Evolutionary conservation across 2,329 filamentous ascomycete genomes (phyloP).

Genomic region (Colletotrichum lentis): DNA sequence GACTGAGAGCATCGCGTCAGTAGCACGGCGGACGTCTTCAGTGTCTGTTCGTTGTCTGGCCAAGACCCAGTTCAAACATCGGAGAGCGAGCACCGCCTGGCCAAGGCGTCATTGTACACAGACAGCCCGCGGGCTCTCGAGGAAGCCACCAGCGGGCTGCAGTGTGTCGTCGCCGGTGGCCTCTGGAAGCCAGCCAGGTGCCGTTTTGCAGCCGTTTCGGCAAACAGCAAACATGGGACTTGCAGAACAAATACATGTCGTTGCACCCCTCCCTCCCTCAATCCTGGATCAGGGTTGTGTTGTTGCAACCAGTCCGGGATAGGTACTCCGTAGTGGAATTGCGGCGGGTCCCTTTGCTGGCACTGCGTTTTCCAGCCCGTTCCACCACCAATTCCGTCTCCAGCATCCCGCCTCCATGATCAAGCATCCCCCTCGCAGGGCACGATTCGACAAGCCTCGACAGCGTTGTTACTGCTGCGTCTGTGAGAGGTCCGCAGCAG

Average conservation of each 20-base stretch:
- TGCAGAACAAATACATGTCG: neutral
- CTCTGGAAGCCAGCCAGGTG: constrained; percentile 2
- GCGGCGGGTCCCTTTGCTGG: constrained; percentile 9
- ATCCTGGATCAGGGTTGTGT: no score
- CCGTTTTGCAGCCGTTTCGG: neutral
- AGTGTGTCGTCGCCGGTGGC: neutral
- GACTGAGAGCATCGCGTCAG: neutral
- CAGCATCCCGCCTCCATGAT: neutral
- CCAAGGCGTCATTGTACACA: constrained; percentile 15
- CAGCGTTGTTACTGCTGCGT: no score
- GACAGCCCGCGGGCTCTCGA: neutral
- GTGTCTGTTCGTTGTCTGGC: neutral
- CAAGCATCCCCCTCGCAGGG: no score
- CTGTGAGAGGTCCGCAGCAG: no score
- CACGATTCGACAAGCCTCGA: no score
- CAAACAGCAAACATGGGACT: neutral
- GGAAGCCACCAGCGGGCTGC: constrained; percentile 4
- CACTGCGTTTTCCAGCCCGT: neutral
- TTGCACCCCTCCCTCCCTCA: no score
- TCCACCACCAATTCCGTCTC: no score
- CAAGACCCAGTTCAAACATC: neutral
- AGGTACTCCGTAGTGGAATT: no score
- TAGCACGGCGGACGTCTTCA: neutral
- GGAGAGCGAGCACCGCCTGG: constrained; percentile 12
- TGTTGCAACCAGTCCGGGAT: no score